These are phyloP conservation scores for Chloranthus sessilifolius DNA, from an alignment of 164 flowering plant genomes.

Conservation along the genomic window DNA sequence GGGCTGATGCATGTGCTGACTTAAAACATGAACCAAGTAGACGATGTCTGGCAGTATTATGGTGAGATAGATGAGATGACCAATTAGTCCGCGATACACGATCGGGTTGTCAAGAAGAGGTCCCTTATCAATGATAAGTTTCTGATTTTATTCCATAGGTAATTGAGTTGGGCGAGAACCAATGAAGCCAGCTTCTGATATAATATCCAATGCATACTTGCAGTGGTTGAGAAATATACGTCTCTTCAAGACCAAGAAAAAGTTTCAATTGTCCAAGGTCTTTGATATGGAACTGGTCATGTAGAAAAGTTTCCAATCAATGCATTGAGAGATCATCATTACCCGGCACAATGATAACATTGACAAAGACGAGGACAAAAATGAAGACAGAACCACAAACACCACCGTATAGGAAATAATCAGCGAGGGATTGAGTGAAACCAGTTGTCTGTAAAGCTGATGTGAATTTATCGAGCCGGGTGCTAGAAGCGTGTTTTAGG, in stretches of 20 bases:
- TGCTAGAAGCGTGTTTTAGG: neutral
- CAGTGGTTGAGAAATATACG: neutral
- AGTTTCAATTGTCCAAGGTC: slow-evolving; percentile 1
- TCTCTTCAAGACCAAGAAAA: neutral
- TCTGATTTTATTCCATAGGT: slow-evolving; percentile 1
- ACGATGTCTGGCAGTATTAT: too few relatives aligned
- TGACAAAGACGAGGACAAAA: neutral
- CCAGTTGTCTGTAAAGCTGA: neutral
- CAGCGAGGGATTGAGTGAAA: neutral
- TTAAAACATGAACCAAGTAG: too few relatives aligned
- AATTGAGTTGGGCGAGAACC: neutral
- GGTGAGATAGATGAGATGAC: too few relatives aligned
- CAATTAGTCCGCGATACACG: too few relatives aligned
- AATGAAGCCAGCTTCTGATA: neutral
- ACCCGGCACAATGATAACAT: neutral
- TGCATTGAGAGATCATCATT: neutral
- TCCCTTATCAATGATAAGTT: neutral
- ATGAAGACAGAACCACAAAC: neutral
- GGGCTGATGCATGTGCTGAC: too few relatives aligned
- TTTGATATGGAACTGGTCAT: neutral
- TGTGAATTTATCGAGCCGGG: neutral
- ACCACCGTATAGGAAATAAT: neutral
- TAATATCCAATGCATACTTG: slow-evolving; percentile 2
- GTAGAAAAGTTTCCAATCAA: neutral
- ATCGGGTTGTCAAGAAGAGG: neutral